phyloP scores from a whole-genome alignment of 148 eudicot genomes.

The Simmondsia chinensis region DNA sequence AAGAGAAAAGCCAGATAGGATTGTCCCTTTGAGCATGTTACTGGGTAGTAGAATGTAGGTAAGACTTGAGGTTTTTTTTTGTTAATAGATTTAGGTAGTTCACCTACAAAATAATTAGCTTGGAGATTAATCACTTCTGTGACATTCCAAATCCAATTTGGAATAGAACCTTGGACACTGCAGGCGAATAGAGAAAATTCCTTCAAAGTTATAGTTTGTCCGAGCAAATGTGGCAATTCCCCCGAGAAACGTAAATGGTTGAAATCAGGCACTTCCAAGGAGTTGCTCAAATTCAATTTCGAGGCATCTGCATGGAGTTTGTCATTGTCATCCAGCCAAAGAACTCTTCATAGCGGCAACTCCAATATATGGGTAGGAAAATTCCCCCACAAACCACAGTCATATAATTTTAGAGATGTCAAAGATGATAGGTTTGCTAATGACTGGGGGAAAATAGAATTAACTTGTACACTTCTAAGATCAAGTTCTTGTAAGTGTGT shows the following conservation, averaged over 20 bases:
- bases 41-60: no score
- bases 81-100: no score
- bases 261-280: not conserved
- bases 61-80: no score
- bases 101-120: no score
- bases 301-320: not conserved
- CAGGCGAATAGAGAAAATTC: not conserved
- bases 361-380: constrained; percentile 2
- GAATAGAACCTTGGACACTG: no score
- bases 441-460: not conserved
- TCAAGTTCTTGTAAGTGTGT: constrained; percentile 2
- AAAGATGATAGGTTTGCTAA: constrained; percentile 5
- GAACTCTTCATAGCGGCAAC: not conserved
- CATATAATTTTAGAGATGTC: not conserved
- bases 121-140: no score
- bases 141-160: no score
- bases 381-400: not conserved
- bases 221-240: constrained; percentile 8
- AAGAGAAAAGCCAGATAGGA: no score
- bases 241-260: not conserved
- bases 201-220: constrained; percentile 1
- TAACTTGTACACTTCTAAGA: not conserved
- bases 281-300: constrained; percentile 1
- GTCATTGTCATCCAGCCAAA: not conserved
- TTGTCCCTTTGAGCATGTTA: no score